Base-by-base conservation (phyloP, 2,329 filamentous ascomycete genomes). In the Aspergillus flavus region DNA sequence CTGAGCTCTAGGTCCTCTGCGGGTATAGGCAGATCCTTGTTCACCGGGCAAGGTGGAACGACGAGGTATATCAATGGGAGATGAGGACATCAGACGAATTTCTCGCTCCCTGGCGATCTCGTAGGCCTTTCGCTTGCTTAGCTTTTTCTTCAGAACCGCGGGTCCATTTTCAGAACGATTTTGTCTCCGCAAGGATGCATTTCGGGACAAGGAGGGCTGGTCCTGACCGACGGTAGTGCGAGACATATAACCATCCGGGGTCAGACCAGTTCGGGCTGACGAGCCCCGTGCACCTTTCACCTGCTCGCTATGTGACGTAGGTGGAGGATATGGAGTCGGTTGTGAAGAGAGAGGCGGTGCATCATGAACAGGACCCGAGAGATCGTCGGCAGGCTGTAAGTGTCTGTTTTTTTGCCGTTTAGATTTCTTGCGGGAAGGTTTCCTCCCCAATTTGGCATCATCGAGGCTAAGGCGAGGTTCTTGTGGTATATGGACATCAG, bases 61-160 rank as follows among this genome's bases (percentile, higher is more conserved):
- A 59, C 83, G 84, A 21, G 82, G 79, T 64, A 88, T 80, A 6
- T 91, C 88, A 68, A 89, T 85, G 2, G 85, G 83, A 64, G 85
- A 86, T 46, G 87, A 86, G 72, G 87, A 91, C 91, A 97, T 92
- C 59, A 92, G 89, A 74, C 89, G 91, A 73, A 97, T 93, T 78
- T 97, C 93, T 66, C 92, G 92, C 78, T 97, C 94, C 62, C 94
- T 86, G 63, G 90, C 85, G 73, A 88, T 87, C 66, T 96, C 91
- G 66, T 90, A 85, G 69, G 90, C 89, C 71, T 89, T 89, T 70
- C 90, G 87, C 79, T 92, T 96, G 81, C 88, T 93, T 46, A 91
- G 91, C 73, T 88, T 92, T 65, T 89, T 89, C 63, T 89, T 86
- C 58, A 86, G 79, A 32, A 90, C 79, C 28, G 82, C 76, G 6